Conservation (phyloP, 2,329 filamentous ascomycete species). For the Diaporthe ampelina region DNA sequence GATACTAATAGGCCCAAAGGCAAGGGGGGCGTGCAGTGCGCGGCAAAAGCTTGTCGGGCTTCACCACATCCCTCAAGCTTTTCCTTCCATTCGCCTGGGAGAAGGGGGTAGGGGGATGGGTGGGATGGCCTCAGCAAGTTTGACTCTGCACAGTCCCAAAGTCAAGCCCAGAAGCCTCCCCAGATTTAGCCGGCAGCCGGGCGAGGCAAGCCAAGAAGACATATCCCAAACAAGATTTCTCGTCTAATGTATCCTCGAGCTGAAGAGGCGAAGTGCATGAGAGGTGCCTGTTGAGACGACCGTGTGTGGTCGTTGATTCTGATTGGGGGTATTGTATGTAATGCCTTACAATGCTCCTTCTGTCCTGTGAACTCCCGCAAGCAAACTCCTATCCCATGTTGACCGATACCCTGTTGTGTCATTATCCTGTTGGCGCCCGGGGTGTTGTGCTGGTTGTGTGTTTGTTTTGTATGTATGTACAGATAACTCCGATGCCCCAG, state of each 20-base stretch:
- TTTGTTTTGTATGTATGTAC: conserved; percentile 26
- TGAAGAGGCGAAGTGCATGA: background rate
- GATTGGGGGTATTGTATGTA: conserved; percentile 33
- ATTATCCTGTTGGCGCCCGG: conserved; percentile 17
- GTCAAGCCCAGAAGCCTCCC: background rate
- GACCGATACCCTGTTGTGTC: conserved; percentile 14
- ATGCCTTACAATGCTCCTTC: conserved; percentile 12
- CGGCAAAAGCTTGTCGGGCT: conserved; percentile 24
- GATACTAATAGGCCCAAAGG: background rate
- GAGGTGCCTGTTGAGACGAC: background rate
- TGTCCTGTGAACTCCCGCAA: background rate
- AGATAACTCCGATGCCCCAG: background rate
- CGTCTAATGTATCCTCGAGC: background rate
- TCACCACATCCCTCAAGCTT: conserved; percentile 8
- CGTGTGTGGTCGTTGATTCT: conserved; percentile 3
- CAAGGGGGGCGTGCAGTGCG: background rate
- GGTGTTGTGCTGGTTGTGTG: conserved; percentile 14
- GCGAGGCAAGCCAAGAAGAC: conserved; percentile 11
- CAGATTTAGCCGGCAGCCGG: conserved; percentile 28
- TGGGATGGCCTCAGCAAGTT: background rate
- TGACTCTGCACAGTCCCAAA: background rate
- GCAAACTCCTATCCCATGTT: conserved; percentile 21
- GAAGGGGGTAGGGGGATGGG: too few relatives aligned
- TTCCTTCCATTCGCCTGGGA: background rate
- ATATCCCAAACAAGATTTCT: conserved; percentile 17